A percentile compares a stretch with the other conserved stretches of the same genome.
Conservation (phyloP, 2,329 filamentous ascomycete species). For the Cordyceps fumosorosea region DNA sequence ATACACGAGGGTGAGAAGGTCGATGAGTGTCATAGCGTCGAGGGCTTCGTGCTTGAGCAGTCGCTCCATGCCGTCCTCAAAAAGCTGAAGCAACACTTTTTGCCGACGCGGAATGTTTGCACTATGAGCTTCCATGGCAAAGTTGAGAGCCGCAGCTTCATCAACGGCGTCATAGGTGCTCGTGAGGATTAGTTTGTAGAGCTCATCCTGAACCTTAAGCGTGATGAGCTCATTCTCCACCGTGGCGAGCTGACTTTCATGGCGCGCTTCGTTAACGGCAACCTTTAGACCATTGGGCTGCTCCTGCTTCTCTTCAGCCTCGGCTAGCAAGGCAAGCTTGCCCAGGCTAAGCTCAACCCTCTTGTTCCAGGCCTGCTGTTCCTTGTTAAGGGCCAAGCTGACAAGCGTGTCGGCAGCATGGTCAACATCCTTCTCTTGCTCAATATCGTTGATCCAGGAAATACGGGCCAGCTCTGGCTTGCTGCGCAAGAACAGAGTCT, state of each 20-base stretch:
- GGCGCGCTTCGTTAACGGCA: constrained; percentile 27
- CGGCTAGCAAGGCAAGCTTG: constrained; percentile 71
- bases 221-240: constrained; percentile 61
- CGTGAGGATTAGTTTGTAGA: constrained; percentile 65
- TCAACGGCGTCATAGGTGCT: constrained; percentile 70
- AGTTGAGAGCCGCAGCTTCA: constrained; percentile 66
- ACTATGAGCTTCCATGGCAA: constrained; percentile 65
- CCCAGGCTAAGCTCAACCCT: constrained; percentile 87
- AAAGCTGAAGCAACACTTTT: constrained; percentile 61
- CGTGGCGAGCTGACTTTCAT: constrained; percentile 40
- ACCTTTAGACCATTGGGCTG: constrained; percentile 33
- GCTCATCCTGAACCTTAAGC: constrained; percentile 70
- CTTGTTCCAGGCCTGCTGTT: constrained; percentile 83
- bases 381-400: constrained; percentile 61
- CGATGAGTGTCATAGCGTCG: constrained; percentile 58
- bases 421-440: constrained; percentile 66
- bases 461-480: constrained; percentile 68
- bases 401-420: constrained; percentile 67
- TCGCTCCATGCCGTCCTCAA: constrained; percentile 62
- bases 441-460: constrained; percentile 91
- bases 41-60: constrained; percentile 68
- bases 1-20: constrained; percentile 70
- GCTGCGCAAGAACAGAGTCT: constrained; percentile 73
- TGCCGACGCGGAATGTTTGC: constrained; percentile 49
- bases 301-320: constrained; percentile 31